Conservation (phyloP, 2,329 filamentous ascomycete species). For the Sarocladiaceae sp. region DNA sequence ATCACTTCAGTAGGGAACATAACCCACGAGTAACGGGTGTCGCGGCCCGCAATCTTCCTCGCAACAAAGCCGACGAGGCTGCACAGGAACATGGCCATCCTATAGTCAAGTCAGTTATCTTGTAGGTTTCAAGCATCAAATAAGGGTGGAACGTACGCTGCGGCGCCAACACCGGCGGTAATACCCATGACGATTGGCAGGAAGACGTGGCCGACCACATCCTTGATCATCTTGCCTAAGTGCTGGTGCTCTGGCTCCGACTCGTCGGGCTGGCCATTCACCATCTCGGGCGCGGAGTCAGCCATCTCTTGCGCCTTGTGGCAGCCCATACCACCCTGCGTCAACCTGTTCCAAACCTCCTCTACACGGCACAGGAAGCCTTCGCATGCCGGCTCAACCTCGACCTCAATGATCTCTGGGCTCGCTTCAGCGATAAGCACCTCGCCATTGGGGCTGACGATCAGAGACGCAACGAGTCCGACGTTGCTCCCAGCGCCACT, state of each 20-base stretch:
- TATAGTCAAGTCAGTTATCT: conserved; percentile 21
- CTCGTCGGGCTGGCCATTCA: conserved; percentile 13
- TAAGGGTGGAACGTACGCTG: conserved; percentile 41
- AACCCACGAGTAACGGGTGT: conserved; percentile 24
- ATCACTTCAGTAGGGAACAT: conserved; percentile 25
- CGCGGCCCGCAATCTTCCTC: conserved; percentile 19
- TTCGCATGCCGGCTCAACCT: conserved; percentile 23
- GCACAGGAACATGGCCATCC: conserved; percentile 60
- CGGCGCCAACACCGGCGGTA: conserved; percentile 60
- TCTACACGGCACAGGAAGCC: conserved; percentile 49
- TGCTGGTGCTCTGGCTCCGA: conserved; percentile 19
- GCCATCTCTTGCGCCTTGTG: background rate
- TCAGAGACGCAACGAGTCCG: conserved; percentile 24
- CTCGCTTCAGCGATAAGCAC: conserved; percentile 47
- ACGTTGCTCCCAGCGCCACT: conserved; percentile 26
- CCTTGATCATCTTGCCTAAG: conserved; percentile 44
- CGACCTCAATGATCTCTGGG: conserved; percentile 23
- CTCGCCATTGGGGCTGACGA: conserved; percentile 50
- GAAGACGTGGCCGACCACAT: conserved; percentile 56
- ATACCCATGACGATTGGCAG: conserved; percentile 64
- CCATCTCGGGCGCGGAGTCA: background rate
- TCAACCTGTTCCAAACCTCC: conserved; percentile 20
- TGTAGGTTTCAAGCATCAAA: background rate
- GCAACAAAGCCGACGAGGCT: conserved; percentile 53
- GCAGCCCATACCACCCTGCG: conserved; percentile 20